Evolutionary conservation across 768 basidiomycete genomes (phyloP).

Genomic region (Imleria badia): DNA sequence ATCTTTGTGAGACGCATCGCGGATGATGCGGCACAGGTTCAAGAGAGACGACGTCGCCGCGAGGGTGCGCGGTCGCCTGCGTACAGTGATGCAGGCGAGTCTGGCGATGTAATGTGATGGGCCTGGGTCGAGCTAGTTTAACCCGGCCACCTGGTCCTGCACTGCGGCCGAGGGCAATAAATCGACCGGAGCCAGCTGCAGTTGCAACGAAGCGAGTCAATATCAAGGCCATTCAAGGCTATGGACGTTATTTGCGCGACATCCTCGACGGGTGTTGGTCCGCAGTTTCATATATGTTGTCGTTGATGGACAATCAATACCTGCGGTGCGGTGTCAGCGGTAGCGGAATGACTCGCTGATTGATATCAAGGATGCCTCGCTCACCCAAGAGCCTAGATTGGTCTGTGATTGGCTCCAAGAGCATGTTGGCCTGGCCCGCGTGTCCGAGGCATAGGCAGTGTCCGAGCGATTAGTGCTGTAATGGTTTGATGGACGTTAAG

Average conservation of each 20-base stretch:
- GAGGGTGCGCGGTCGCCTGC: neutral
- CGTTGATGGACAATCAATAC: neutral
- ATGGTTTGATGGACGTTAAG: neutral
- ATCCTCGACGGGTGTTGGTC: neutral
- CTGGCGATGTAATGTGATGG: neutral
- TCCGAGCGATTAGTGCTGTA: neutral
- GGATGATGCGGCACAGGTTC: neutral
- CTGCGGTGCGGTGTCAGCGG: neutral
- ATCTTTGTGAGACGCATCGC: neutral
- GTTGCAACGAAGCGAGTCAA: neutral
- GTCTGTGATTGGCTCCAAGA: constrained; percentile 16
- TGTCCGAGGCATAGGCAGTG: constrained; percentile 1
- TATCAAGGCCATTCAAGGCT: neutral
- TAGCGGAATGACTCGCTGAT: neutral
- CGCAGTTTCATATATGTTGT: neutral
- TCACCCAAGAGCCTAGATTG: neutral
- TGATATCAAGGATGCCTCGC: constrained; percentile 3
- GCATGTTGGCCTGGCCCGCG: neutral
- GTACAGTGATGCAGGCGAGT: neutral
- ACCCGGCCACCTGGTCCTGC: neutral
- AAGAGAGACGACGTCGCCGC: neutral
- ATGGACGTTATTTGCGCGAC: neutral
- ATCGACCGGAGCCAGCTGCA: neutral
- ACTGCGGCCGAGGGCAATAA: neutral
- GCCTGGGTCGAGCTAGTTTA: neutral